Evolutionary conservation across 345 rosid species (phyloP), one percentile per base, ranked within the genome.

Genomic region (Eucalyptus erythrocorys): DNA sequence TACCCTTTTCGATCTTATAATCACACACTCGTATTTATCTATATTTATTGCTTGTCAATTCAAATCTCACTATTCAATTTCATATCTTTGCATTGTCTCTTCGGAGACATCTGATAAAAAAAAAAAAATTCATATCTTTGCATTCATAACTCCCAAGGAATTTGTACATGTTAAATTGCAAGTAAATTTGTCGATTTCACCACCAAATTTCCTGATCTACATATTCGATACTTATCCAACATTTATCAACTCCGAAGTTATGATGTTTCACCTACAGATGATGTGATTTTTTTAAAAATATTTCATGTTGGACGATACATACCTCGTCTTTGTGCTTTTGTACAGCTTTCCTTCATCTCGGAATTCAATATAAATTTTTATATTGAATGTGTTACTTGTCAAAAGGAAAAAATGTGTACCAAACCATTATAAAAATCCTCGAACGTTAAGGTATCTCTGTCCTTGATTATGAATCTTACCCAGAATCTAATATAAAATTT

Each of bases 401-500:
- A 37, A 9, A 11, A 37, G 27, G 15, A 71, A 37, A 37, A 37
- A 37, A 37, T 37, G 81, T 26, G 14, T n/a, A 37, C 27, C 45
- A 19, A 37, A 37, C 34, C 34, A 30, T 30, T 76, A 76, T 37
- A 37, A 71, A 64, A 76, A 37, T 9, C 45, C 8, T 76, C 14
- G 47, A 10, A 76, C 82, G 82, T 76, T 76, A 3, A 76, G 45
- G 42, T 76, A 76, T 76, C 82, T 76, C 27, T 76, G 13, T 76
- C 82, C 6, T 76, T 37, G 82, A 76, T 76, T 37, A 37, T 37
- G 82, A 76, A 37, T 37, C 82, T 76, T 19, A 76, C 13, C 82
- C 82, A 76, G 0, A 76, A 76, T 71, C 2, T 37, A 40, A 76
- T 40, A 3, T 21, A 5, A 5, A 19, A 0, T 0, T 5, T 37